These are phyloP conservation scores for Setaria viridis DNA, from an alignment of 202 grass and related monocot genomes.

Conservation along the genomic window DNA sequence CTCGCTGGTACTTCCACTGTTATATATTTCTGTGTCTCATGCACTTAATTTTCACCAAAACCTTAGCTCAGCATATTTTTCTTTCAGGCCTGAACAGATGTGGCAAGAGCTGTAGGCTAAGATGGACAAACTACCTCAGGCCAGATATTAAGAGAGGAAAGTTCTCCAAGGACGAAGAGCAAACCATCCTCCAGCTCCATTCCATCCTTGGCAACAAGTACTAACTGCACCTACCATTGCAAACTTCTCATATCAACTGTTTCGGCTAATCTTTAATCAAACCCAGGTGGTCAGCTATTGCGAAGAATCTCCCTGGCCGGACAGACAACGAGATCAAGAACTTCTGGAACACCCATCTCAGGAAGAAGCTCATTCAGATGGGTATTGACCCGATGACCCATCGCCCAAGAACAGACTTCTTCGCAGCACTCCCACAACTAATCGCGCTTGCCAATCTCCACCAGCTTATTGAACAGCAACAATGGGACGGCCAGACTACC, in stretches of 20 bases:
- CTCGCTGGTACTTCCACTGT: slow-evolving; percentile 61
- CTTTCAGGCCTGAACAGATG: slow-evolving; percentile 72
- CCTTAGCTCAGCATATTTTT: neutral
- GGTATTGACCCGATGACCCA: slow-evolving; percentile 79
- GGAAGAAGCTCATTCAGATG: slow-evolving; percentile 82
- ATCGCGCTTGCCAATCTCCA: slow-evolving; percentile 61
- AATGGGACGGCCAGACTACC: slow-evolving; percentile 48
- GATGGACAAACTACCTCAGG: slow-evolving; percentile 82
- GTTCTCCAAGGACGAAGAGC: slow-evolving; percentile 74
- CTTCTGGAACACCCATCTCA: slow-evolving; percentile 84
- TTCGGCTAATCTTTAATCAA: slow-evolving; percentile 34
- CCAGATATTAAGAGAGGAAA: slow-evolving; percentile 80
- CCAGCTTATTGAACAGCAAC: slow-evolving; percentile 41
- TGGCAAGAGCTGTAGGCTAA: slow-evolving; percentile 82
- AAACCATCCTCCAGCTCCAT: slow-evolving; percentile 75
- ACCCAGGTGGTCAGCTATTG: slow-evolving; percentile 80
- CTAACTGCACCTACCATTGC: neutral
- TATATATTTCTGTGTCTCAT: neutral
- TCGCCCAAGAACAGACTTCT: slow-evolving; percentile 64
- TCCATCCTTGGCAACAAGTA: slow-evolving; percentile 81
- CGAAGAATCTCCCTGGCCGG: slow-evolving; percentile 65
- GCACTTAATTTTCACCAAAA: neutral
- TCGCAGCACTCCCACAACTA: slow-evolving; percentile 61
- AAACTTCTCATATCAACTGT: slow-evolving; percentile 8
- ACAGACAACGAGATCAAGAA: slow-evolving; percentile 93